Percentiles rank a stretch among this genome's conserved stretches.
phyloP scores from a whole-genome alignment of 75 land plant genomes.

The Pinus tabuliformis region DNA sequence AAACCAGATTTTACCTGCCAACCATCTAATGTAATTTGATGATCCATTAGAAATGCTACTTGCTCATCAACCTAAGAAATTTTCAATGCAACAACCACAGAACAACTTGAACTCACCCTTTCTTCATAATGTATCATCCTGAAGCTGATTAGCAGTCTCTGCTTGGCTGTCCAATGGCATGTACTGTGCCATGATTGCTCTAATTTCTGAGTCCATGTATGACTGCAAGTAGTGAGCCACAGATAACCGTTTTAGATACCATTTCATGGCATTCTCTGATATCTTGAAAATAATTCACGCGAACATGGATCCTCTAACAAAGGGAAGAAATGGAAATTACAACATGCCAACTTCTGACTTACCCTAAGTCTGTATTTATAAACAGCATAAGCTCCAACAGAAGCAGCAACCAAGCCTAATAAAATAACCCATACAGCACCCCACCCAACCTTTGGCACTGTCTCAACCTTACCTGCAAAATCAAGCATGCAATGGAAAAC shows the following conservation, averaged over 20 bases:
- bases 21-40: neutral
- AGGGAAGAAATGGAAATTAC: neutral
- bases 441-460: constrained; percentile 48
- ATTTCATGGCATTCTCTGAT: neutral
- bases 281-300: neutral
- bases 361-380: constrained; percentile 96
- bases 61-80: constrained; percentile 1
- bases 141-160: neutral
- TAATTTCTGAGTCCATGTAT: constrained; percentile 15
- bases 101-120: neutral
- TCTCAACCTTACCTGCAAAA: constrained; percentile 1
- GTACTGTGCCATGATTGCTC: constrained; percentile 5
- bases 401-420: constrained; percentile 49
- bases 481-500: neutral
- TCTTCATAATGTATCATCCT: constrained; percentile 7
- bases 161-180: neutral
- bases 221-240: constrained; percentile 18
- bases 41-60: neutral
- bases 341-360: constrained; percentile 21
- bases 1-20: neutral
- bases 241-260: neutral
- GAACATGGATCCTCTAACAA: neutral
- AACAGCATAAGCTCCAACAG: constrained; percentile 65
- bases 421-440: constrained; percentile 57
- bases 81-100: constrained; percentile 2